phyloP scores from a whole-genome alignment of 2,329 filamentous ascomycete genomes.

The Conoideocrella luteorostrata region DNA sequence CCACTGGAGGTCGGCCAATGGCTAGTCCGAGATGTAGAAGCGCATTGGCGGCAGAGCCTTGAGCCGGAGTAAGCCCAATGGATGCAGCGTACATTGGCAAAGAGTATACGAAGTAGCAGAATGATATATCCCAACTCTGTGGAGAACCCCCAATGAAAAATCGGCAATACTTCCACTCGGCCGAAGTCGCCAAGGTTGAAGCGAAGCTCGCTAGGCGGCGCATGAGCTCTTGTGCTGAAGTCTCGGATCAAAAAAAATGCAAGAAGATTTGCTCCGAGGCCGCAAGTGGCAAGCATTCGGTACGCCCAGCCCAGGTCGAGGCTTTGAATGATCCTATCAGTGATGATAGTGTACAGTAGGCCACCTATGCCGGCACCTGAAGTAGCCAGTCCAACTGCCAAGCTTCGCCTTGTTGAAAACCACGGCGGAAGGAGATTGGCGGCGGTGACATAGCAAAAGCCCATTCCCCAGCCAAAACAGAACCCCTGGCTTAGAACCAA shows the following conservation, averaged over 20 bases:
- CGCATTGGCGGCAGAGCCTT: constrained; percentile 56
- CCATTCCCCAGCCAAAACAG: constrained; percentile 55
- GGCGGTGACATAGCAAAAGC: constrained; percentile 50
- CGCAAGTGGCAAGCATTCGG: constrained; percentile 39
- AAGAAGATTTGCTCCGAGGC: constrained; percentile 48
- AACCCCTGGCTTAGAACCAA: constrained; percentile 54
- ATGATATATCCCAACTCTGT: constrained; percentile 61
- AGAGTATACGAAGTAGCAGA: constrained; percentile 56
- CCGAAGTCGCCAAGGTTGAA: background rate
- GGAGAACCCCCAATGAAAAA: constrained; percentile 54
- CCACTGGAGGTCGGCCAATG: constrained; percentile 51
- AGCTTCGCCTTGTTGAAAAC: constrained; percentile 48
- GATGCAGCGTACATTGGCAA: constrained; percentile 55
- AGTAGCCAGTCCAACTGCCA: constrained; percentile 52
- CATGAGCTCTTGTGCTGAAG: constrained; percentile 5
- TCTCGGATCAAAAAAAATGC: constrained; percentile 54
- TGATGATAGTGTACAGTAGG: constrained; percentile 16
- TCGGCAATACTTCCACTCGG: constrained; percentile 46
- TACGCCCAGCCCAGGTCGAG: constrained; percentile 52
- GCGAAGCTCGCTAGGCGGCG: constrained; percentile 1
- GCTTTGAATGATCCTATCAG: constrained; percentile 43
- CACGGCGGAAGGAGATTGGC: constrained; percentile 54
- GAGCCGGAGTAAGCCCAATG: constrained; percentile 51
- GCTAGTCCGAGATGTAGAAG: constrained; percentile 58
- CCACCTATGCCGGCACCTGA: constrained; percentile 41